These are phyloP conservation scores for Alisma plantagoaquatica DNA, from an alignment of 106 monocot genomes.

Conservation along the genomic window DNA sequence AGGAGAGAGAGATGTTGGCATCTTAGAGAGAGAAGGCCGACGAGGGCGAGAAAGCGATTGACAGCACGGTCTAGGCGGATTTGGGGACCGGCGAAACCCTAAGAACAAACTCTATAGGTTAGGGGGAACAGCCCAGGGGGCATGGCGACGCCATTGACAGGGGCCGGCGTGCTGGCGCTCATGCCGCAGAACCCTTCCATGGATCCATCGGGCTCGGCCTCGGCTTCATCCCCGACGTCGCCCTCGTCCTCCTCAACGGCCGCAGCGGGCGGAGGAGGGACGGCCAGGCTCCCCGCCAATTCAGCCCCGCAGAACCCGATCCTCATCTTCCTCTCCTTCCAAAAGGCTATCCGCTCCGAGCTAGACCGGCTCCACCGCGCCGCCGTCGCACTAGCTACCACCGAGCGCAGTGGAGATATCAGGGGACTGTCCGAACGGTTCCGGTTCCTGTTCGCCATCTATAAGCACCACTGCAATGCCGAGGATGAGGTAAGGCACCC, in stretches of 20 bases:
- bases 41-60: too few relatives aligned
- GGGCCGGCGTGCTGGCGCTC: conserved; percentile 14
- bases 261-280: not conserved
- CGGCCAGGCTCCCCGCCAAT: too few relatives aligned
- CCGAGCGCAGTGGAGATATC: conserved; percentile 58
- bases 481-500: conserved; percentile 75
- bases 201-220: not conserved
- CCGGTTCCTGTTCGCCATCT: conserved; percentile 68
- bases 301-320: conserved; percentile 53
- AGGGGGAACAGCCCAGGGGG: too few relatives aligned
- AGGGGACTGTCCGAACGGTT: conserved; percentile 41
- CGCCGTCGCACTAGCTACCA: conserved; percentile 69
- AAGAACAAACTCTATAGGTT: not conserved
- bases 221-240: not conserved
- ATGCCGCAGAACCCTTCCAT: too few relatives aligned
- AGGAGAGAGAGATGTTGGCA: too few relatives aligned
- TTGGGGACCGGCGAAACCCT: too few relatives aligned
- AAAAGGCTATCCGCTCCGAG: conserved; percentile 85
- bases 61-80: too few relatives aligned
- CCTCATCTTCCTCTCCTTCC: conserved; percentile 78
- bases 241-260: not conserved
- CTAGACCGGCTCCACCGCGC: conserved; percentile 70
- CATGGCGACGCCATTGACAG: conserved; percentile 42
- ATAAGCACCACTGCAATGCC: conserved; percentile 95
- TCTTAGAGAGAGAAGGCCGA: too few relatives aligned